Evolutionary conservation across 257 asterid species (phyloP).

Genomic region (Nicotiana paniculata): DNA sequence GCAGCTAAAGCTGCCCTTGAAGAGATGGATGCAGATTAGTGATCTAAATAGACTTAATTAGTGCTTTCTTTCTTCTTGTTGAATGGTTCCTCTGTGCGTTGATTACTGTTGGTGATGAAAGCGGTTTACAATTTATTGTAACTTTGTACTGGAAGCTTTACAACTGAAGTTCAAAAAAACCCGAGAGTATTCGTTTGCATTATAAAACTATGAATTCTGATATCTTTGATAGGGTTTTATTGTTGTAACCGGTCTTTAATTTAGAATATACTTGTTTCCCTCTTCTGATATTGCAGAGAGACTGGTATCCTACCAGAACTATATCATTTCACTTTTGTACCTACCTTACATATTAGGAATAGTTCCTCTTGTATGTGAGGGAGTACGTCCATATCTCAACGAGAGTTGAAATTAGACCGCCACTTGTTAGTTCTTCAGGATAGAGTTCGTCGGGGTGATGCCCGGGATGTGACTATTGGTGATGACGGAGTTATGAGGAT

Average conservation of each 20-base stretch:
- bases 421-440: no score
- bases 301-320: background rate
- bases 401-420: no score
- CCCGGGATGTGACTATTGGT: no score
- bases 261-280: background rate
- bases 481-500: no score
- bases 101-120: background rate
- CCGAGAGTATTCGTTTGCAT: background rate
- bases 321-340: background rate
- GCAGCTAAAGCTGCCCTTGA: constrained; percentile 96
- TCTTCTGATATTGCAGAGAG: background rate
- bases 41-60: background rate
- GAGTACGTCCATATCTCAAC: no score
- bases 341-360: background rate
- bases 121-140: background rate
- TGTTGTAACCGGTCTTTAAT: background rate
- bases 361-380: no score
- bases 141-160: background rate
- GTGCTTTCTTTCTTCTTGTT: background rate
- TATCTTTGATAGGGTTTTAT: background rate
- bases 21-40: constrained; percentile 94
- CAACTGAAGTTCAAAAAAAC: background rate
- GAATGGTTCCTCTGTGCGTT: background rate
- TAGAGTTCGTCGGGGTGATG: no score
- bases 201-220: background rate